Percentiles rank a stretch among this genome's conserved stretches.
Evolutionary conservation across 441 rosid genomes (phyloP).

Genomic region (Adansonia madagascariensis): DNA sequence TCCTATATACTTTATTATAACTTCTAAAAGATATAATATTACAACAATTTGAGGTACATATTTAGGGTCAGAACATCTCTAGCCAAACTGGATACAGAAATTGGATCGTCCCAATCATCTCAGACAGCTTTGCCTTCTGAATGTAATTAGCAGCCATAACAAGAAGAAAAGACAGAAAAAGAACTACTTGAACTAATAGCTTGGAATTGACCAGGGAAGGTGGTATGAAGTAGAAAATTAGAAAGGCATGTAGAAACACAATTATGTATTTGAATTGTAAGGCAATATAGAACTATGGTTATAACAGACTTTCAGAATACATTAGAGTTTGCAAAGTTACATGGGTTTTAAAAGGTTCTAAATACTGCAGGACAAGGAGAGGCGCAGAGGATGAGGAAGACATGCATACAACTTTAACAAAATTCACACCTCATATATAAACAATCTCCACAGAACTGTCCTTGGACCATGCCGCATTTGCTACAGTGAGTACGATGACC

Average conservation of each 20-base stretch:
- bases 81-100: background rate
- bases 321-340: background rate
- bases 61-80: background rate
- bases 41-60: background rate
- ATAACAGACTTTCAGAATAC: background rate
- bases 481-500: conserved; percentile 77
- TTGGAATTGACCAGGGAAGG: background rate
- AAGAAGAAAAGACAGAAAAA: background rate
- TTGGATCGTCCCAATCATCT: background rate
- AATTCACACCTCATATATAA: conserved; percentile 72
- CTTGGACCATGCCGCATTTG: conserved; percentile 70
- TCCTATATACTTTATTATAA: background rate
- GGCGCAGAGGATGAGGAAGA: background rate
- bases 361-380: conserved; percentile 9
- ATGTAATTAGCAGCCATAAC: background rate
- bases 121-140: background rate
- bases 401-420: conserved; percentile 2
- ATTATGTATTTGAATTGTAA: background rate
- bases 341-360: background rate
- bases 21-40: background rate
- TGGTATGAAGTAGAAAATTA: background rate
- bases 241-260: background rate
- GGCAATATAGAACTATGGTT: background rate
- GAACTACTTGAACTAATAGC: background rate
- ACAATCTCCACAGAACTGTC: conserved; percentile 97